These are phyloP conservation scores for Triticum urartu DNA, from an alignment of 176 grass and related monocot species.

Conservation along the genomic window DNA sequence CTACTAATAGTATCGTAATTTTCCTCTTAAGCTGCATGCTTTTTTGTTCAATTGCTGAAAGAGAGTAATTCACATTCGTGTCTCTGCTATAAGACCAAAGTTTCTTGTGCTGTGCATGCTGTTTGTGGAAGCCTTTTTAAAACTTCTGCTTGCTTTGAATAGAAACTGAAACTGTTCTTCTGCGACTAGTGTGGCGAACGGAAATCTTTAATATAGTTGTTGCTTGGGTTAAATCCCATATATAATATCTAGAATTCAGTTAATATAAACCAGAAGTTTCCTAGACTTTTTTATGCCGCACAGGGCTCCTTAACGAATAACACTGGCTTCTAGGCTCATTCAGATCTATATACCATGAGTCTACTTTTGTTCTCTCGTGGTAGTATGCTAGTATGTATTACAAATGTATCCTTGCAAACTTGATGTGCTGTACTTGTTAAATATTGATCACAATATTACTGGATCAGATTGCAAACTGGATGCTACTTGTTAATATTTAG, in stretches of 20 bases:
- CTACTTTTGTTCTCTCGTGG: neutral
- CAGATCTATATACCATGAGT: neutral
- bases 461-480: neutral
- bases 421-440: neutral
- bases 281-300: neutral
- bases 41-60: neutral
- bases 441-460: neutral
- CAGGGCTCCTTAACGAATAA: neutral
- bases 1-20: neutral
- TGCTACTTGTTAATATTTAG: neutral
- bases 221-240: neutral
- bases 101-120: neutral
- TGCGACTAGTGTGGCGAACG: neutral
- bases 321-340: neutral
- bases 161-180: neutral
- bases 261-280: neutral
- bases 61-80: neutral
- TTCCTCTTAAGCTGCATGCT: neutral
- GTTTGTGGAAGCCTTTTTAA: neutral
- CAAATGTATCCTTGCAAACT: constrained; percentile 9
- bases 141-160: neutral
- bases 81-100: neutral
- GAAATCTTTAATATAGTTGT: neutral
- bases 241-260: neutral
- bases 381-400: neutral